Evolutionary conservation across 2,329 filamentous ascomycete species (phyloP).

Genomic region (Aphanocladium album): DNA sequence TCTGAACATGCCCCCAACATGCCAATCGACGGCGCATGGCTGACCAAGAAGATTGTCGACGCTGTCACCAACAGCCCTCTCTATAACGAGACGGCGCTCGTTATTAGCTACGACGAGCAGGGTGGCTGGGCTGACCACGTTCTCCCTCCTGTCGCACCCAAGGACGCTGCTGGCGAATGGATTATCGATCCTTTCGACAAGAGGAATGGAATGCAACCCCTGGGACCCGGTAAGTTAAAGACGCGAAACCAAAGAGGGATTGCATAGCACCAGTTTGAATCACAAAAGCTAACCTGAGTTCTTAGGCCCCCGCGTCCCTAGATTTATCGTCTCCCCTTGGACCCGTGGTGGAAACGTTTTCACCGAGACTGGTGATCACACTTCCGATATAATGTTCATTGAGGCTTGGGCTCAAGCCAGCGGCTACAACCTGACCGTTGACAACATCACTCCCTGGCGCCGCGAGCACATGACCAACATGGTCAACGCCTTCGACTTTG

Average conservation of each 20-base stretch:
- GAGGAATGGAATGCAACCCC: conserved; percentile 26
- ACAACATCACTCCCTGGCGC: conserved; percentile 21
- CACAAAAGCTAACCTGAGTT: not conserved
- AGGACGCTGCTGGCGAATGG: conserved; percentile 46
- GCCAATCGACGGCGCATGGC: conserved; percentile 49
- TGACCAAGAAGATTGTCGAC: conserved; percentile 47
- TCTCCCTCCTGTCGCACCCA: conserved; percentile 41
- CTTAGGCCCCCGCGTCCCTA: conserved; percentile 39
- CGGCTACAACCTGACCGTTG: conserved; percentile 24
- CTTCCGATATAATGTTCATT: conserved; percentile 47
- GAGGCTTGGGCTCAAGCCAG: conserved; percentile 37
- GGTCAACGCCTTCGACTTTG: conserved; percentile 32
- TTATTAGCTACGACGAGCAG: conserved; percentile 50
- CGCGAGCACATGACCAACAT: conserved; percentile 23
- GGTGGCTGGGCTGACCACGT: conserved; percentile 51
- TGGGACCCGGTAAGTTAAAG: conserved; percentile 22
- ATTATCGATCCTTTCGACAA: conserved; percentile 34
- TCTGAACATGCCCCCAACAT: conserved; percentile 49
- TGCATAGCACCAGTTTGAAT: too few relatives aligned
- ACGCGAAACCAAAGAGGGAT: not conserved
- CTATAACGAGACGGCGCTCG: conserved; percentile 43
- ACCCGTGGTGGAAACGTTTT: conserved; percentile 48
- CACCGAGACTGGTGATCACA: conserved; percentile 48
- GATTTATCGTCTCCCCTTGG: conserved; percentile 50
- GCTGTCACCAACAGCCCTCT: conserved; percentile 42